Evolutionary conservation across 306 rosid genomes (phyloP), one percentile per base, ranked within the genome.

Genomic region (Lathyrus sativus): DNA sequence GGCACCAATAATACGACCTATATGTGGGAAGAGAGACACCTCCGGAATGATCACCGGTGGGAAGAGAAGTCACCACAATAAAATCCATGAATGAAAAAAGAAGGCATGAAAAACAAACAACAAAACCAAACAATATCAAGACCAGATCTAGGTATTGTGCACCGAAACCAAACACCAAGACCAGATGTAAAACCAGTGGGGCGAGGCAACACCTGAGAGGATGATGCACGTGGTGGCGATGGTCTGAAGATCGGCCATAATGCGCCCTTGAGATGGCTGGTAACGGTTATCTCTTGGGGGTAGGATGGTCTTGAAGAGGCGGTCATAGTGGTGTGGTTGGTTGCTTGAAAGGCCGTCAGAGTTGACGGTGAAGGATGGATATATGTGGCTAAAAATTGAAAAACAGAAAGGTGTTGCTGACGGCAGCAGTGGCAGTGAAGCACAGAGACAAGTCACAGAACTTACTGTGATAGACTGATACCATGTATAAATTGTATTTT

Each of bases 401-500:
- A 43, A 43, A 43, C 7, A 3, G 7, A 13, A 43, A 43, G 17
- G 49, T 43, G 17, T 15, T 43, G n/a, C 49, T 12, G 49, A 13
- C 48, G 2, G 2, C 46, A 13, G 14, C 15, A 41, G 11, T 12
- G 6, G 49, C 17, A 12, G 5, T 43, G 49, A 43, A 43, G 49
- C 46, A 42, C 49, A 43, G 15, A 44, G 49, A 44, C 49, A 13
- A 15, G 49, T 43, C 49, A 44, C 49, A 13, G 7, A 44, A 44
- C 49, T 4, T n/a, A 44, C n/a, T 5, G 3, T 42, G 14, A 12
- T 42, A 11, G 39, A 35, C 9, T 60, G 45, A 56, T 35, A 83
- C 45, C 17, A 68, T 42, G 49, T 44, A 42, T 4, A 53, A 71
- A 72, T 35, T 35, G 39, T 35, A 35, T 35, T 33, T 33, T 35